Percentiles rank a stretch among this genome's conserved stretches.
Evolutionary conservation across 2,329 filamentous ascomycete genomes (phyloP).

Genomic region (Gnomoniopsis smithogilvyi): DNA sequence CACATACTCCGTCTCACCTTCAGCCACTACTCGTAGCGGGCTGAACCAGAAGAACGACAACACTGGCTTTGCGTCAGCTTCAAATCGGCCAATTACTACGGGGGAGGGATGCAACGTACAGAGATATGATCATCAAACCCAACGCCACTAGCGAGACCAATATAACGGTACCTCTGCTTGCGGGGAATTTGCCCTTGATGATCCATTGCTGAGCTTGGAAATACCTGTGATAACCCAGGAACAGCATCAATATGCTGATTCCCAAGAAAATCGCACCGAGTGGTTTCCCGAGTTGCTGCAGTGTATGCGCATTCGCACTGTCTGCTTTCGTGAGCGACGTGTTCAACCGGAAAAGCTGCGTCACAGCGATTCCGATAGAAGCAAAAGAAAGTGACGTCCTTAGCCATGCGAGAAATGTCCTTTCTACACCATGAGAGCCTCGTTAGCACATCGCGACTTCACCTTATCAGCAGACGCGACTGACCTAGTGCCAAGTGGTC

Average conservation of each 20-base stretch:
- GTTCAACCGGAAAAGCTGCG: slow-evolving; percentile 81
- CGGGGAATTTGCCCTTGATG: slow-evolving; percentile 63
- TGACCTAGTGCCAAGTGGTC: slow-evolving; percentile 78
- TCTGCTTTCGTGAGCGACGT: slow-evolving; percentile 49
- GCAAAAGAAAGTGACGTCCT: slow-evolving; percentile 79
- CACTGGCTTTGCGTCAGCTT: neutral
- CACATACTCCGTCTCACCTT: neutral
- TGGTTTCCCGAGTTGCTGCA: slow-evolving; percentile 67
- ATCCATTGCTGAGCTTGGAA: slow-evolving; percentile 78
- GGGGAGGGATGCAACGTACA: slow-evolving; percentile 26
- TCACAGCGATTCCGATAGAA: slow-evolving; percentile 78
- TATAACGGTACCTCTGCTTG: slow-evolving; percentile 59
- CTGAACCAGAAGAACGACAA: slow-evolving; percentile 5
- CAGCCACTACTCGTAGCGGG: neutral
- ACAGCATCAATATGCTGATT: slow-evolving; percentile 70
- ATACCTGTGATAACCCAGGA: slow-evolving; percentile 76
- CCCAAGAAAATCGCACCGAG: slow-evolving; percentile 74
- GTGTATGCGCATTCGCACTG: slow-evolving; percentile 33
- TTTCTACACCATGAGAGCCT: slow-evolving; percentile 48
- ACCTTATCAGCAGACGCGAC: slow-evolving; percentile 15
- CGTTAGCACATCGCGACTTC: neutral
- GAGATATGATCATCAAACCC: slow-evolving; percentile 57
- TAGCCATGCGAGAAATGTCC: slow-evolving; percentile 83
- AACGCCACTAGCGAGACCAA: slow-evolving; percentile 65
- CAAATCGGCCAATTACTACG: slow-evolving; percentile 35